These are phyloP conservation scores for Pharus latifolius DNA, from an alignment of 176 grass and related monocot genomes.

Conservation along the genomic window DNA sequence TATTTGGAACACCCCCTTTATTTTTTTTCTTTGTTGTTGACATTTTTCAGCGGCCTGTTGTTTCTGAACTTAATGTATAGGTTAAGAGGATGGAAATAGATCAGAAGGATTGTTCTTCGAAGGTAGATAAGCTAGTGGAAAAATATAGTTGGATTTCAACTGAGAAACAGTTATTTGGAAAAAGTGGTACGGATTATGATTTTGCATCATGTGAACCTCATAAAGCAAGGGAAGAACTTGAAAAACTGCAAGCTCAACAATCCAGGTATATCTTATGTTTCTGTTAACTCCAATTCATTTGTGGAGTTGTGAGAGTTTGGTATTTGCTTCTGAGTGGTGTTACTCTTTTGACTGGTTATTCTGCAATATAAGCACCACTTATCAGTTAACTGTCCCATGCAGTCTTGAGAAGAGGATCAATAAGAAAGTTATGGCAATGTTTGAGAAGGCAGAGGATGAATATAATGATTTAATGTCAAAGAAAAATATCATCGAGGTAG, in stretches of 20 bases:
- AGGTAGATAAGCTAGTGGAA: conserved; percentile 71
- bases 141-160: conserved; percentile 89
- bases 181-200: conserved; percentile 84
- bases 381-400: conserved; percentile 22
- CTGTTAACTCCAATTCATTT: not conserved
- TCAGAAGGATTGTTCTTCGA: conserved; percentile 89
- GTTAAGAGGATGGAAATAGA: conserved; percentile 95
- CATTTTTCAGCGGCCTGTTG: not conserved
- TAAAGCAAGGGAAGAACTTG: conserved; percentile 65
- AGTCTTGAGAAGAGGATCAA: conserved; percentile 99
- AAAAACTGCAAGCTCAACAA: conserved; percentile 77
- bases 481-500: conserved; percentile 90
- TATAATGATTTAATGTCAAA: conserved; percentile 90
- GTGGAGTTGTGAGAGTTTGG: not conserved
- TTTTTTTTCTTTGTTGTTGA: conserved; percentile 4
- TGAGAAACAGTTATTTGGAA: conserved; percentile 96
- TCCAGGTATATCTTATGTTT: conserved; percentile 51
- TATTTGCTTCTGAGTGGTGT: not conserved
- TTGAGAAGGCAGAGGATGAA: conserved; percentile 98
- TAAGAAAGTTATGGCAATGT: conserved; percentile 99
- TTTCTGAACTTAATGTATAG: conserved; percentile 29
- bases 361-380: not conserved
- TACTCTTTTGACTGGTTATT: conserved; percentile 1
- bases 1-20: not conserved
- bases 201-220: conserved; percentile 61